These are phyloP conservation scores for Penicillium sp. DNA, from an alignment of 2,329 filamentous ascomycete genomes.

Conservation along the genomic window DNA sequence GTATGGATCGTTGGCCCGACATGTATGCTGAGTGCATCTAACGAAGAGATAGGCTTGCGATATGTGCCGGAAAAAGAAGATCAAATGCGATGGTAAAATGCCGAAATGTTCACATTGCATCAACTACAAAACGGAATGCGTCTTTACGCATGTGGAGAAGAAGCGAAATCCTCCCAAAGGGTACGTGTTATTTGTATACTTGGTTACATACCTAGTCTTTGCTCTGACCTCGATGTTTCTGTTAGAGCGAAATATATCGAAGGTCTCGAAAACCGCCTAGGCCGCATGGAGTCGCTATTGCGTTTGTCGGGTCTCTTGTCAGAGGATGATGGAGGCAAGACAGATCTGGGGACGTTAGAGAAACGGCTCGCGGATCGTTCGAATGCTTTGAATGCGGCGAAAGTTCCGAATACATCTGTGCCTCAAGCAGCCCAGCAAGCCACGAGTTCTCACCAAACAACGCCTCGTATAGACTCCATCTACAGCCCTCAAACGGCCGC, in stretches of 20 bases:
- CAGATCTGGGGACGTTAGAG: slow-evolving; percentile 83
- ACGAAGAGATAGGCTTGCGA: slow-evolving; percentile 67
- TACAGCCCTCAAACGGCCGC: slow-evolving; percentile 51
- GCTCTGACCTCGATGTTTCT: slow-evolving; percentile 38
- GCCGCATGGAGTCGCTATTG: slow-evolving; percentile 91
- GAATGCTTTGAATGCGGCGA: slow-evolving; percentile 38
- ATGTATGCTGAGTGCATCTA: slow-evolving; percentile 4
- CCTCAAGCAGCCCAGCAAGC: slow-evolving; percentile 32
- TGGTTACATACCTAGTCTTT: not conserved
- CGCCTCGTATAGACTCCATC: slow-evolving; percentile 46
- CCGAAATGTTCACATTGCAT: slow-evolving; percentile 92
- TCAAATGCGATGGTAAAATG: slow-evolving; percentile 96
- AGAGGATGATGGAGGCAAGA: slow-evolving; percentile 79
- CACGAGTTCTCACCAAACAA: slow-evolving; percentile 41
- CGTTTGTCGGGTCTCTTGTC: slow-evolving; percentile 79
- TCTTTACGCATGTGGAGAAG: slow-evolving; percentile 98
- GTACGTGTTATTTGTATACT: slow-evolving; percentile 52
- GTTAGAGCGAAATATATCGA: slow-evolving; percentile 88
- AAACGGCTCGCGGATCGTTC: slow-evolving; percentile 61
- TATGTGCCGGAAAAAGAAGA: slow-evolving; percentile 90
- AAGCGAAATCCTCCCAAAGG: slow-evolving; percentile 96
- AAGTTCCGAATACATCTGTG: slow-evolving; percentile 30
- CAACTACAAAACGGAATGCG: slow-evolving; percentile 96
- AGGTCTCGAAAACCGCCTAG: slow-evolving; percentile 86
- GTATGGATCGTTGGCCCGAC: slow-evolving; percentile 52